A percentile compares a stretch with the other conserved stretches of the same genome.
Evolutionary conservation across 108 stramenopile species (phyloP).

Genomic region (Skeletonema costatum): DNA sequence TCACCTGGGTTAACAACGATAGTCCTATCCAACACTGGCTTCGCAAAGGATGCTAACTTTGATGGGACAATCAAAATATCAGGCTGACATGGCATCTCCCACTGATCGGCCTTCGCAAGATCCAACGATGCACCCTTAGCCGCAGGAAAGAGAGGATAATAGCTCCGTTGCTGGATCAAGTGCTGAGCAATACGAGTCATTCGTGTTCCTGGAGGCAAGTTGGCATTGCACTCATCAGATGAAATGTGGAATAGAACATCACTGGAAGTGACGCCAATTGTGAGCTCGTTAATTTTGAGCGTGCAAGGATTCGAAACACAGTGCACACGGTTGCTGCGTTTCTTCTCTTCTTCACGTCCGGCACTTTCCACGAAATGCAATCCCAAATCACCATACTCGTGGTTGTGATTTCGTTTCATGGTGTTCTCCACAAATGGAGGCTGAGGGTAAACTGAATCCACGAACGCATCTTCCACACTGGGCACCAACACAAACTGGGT

Average conservation of each 20-base stretch:
- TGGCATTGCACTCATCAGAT: constrained; percentile 80
- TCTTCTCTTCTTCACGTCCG: constrained; percentile 29
- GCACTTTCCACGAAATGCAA: constrained; percentile 54
- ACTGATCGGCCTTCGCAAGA: constrained; percentile 70
- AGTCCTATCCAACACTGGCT: constrained; percentile 56
- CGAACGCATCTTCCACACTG: constrained; percentile 91
- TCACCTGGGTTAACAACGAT: constrained; percentile 90
- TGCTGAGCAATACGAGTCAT: constrained; percentile 89
- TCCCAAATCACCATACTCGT: constrained; percentile 62
- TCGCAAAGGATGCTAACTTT: constrained; percentile 84
- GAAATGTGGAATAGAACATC: constrained; percentile 90
- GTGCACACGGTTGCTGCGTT: constrained; percentile 62
- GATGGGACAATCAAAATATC: constrained; percentile 94
- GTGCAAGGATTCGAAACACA: constrained; percentile 91
- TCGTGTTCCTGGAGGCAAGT: constrained; percentile 67
- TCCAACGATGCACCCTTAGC: constrained; percentile 78
- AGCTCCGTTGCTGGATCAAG: constrained; percentile 90
- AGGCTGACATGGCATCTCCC: constrained; percentile 83
- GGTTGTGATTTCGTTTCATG: not conserved
- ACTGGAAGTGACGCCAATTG: constrained; percentile 86
- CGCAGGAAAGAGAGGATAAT: constrained; percentile 93
- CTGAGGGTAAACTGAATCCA: constrained; percentile 84
- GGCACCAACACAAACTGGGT: constrained; percentile 96
- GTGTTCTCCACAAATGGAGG: constrained; percentile 27
- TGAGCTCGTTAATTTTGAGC: constrained; percentile 85